These are phyloP conservation scores for Ascochyta koolunga DNA, from an alignment of 2,329 filamentous ascomycete species.

Conservation along the genomic window DNA sequence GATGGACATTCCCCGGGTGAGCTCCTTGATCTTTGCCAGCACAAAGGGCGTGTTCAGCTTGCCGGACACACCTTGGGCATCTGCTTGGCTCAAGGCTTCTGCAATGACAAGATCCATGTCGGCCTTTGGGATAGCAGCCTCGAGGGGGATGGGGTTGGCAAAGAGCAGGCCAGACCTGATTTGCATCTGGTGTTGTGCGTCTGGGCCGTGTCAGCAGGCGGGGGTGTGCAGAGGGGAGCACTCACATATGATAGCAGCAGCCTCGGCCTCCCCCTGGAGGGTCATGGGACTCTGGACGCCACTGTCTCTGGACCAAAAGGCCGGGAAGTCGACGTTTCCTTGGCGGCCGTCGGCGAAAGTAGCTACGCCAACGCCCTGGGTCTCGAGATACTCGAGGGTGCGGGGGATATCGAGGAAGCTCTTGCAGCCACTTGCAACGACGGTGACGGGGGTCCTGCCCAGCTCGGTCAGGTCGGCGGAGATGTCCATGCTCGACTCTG, in stretches of 20 bases:
- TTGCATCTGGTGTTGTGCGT: slow-evolving; percentile 74
- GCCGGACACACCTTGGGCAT: slow-evolving; percentile 61
- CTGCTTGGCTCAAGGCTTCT: slow-evolving; percentile 47
- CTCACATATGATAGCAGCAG: slow-evolving; percentile 82
- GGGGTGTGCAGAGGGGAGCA: slow-evolving; percentile 11
- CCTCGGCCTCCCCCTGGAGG: slow-evolving; percentile 76
- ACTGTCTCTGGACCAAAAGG: slow-evolving; percentile 91
- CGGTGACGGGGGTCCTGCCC: slow-evolving; percentile 84
- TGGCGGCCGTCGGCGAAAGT: slow-evolving; percentile 85
- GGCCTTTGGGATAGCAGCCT: slow-evolving; percentile 70
- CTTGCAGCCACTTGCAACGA: slow-evolving; percentile 91
- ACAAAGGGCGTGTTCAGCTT: slow-evolving; percentile 86
- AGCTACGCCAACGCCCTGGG: slow-evolving; percentile 77
- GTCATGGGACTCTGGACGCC: slow-evolving; percentile 78
- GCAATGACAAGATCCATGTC: slow-evolving; percentile 50
- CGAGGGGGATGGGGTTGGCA: slow-evolving; percentile 82
- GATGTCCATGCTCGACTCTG: slow-evolving; percentile 85
- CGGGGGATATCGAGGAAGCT: slow-evolving; percentile 91
- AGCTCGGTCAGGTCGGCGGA: slow-evolving; percentile 95
- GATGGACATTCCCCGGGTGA: slow-evolving; percentile 74
- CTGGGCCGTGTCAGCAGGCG: slow-evolving; percentile 39
- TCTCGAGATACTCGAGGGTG: slow-evolving; percentile 81
- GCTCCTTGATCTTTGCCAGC: slow-evolving; percentile 75
- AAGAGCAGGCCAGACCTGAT: slow-evolving; percentile 83
- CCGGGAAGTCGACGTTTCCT: slow-evolving; percentile 81